Evolutionary conservation across 768 basidiomycete species (phyloP).

Genomic region (Xerocomus potaroensis): DNA sequence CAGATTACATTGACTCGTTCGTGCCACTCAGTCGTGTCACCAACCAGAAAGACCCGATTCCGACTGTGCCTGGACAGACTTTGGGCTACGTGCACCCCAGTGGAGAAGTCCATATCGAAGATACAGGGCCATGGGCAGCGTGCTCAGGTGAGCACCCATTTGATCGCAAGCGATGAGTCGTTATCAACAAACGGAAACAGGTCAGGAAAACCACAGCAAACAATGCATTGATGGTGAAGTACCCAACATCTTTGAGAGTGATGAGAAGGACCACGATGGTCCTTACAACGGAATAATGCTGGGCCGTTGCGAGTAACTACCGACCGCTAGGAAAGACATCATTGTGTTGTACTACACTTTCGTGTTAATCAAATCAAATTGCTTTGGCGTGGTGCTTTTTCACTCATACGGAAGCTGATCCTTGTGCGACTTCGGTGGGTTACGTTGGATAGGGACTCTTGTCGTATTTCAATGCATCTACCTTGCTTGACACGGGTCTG

Average conservation of each 20-base stretch:
- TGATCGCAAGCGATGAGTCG: background rate
- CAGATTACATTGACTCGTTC: conserved; percentile 48
- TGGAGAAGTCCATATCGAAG: conserved; percentile 42
- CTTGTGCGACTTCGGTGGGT: no score
- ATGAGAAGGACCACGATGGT: conserved; percentile 43
- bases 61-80: conserved; percentile 30
- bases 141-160: conserved; percentile 41
- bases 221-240: conserved; percentile 23
- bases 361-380: no score
- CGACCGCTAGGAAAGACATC: background rate
- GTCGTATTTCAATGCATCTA: no score
- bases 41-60: conserved; percentile 41
- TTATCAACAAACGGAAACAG: conserved; percentile 23
- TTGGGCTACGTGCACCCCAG: conserved; percentile 37
- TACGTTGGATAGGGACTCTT: no score
- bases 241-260: conserved; percentile 40
- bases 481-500: no score
- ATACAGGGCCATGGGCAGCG: conserved; percentile 43
- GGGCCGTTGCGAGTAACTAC: background rate
- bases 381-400: no score
- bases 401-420: no score
- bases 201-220: conserved; percentile 53
- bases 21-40: conserved; percentile 47
- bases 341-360: background rate
- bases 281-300: conserved; percentile 14